Base-by-base conservation (phyloP, 2,329 filamentous ascomycete genomes). In the Diplodia seriata region DNA sequence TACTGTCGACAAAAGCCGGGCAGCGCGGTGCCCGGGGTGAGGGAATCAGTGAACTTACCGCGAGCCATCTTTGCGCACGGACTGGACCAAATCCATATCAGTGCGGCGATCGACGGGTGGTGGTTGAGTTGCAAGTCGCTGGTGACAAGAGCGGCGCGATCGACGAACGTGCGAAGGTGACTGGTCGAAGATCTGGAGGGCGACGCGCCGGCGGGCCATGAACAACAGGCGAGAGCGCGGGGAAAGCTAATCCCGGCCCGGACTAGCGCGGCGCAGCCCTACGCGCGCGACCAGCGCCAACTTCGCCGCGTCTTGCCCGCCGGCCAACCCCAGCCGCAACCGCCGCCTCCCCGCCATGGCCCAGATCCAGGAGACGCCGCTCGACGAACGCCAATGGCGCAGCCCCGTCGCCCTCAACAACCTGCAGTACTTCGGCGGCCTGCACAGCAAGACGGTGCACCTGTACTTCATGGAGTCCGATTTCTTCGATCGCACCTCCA, bases 31-130 rank as follows among this genome's bases (percentile, higher is more conserved):
- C n/a, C 18, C 18, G 18, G 43, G 43, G 2, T 11, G 55, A 11
- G 9, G 14, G 12, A 6, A 38, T 36, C 9, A 23, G 55, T 14
- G 8, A 3, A 67, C 79, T 73, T 77, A 90, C 74, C 93, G 95
- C 70, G 86, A 88, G 70, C 88, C 88, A 78, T 97, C 94, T 81
- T 99, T 98, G 76, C 94, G 92, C 70, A 99, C 91, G 51, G 91
- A 93, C 69, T 94, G 92, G 66, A 98, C 88, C 67, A 99, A 87
- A 85, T 99, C 95, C 95, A 99, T 97, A 68, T 31, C 80, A 12
- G 31, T 26, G 5, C 11, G 14, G 33, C 18, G 40, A 31, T 31
- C n/a, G 26, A 23, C 7, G 57, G 12, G 9, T 33, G 29, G 31
- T 51, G 59, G 36, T 23, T 65, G 36, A 20, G n/a, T 23, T 3